Percentiles rank a stretch among this genome's conserved stretches.
phyloP scores from a whole-genome alignment of 345 rosid genomes.

The Aquilaria sinensis region DNA sequence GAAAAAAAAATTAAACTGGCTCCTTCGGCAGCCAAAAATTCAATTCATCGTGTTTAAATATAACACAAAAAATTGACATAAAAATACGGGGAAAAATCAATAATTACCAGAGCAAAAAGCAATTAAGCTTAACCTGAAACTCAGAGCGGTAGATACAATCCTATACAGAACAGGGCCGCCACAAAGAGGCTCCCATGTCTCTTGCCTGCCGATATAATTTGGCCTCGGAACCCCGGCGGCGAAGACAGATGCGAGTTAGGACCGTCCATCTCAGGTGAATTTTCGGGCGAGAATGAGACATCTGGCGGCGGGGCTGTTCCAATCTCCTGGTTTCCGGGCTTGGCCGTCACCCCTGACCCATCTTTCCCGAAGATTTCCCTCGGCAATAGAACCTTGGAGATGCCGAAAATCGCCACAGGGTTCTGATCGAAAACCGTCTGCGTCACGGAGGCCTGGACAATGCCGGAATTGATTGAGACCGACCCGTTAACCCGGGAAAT shows the following conservation, averaged over 20 bases:
- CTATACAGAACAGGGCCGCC: constrained; percentile 44
- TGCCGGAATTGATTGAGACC: constrained; percentile 66
- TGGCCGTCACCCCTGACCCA: constrained; percentile 16
- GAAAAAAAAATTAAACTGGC: constrained; percentile 11
- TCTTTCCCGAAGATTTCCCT: constrained; percentile 59
- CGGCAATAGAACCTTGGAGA: constrained; percentile 20
- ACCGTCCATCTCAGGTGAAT: constrained; percentile 23
- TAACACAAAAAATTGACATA: not conserved
- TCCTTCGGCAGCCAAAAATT: constrained; percentile 34
- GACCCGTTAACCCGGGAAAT: constrained; percentile 80
- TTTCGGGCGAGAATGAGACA: constrained; percentile 39
- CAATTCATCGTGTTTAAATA: constrained; percentile 27
- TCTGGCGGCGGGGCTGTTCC: constrained; percentile 40
- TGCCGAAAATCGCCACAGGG: constrained; percentile 85
- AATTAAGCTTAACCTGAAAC: constrained; percentile 1
- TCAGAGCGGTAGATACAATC: constrained; percentile 50
- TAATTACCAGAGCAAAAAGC: constrained; percentile 11
- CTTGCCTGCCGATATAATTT: constrained; percentile 27
- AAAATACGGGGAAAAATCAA: constrained; percentile 6
- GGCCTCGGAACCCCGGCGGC: constrained; percentile 39
- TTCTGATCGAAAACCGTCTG: constrained; percentile 87
- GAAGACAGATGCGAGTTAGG: constrained; percentile 40
- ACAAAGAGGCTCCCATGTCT: constrained; percentile 16
- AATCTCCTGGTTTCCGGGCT: constrained; percentile 24
- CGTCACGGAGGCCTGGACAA: constrained; percentile 76